Conservation (phyloP, 139 green algal genomes). For the Ostreobium quekettii region DNA sequence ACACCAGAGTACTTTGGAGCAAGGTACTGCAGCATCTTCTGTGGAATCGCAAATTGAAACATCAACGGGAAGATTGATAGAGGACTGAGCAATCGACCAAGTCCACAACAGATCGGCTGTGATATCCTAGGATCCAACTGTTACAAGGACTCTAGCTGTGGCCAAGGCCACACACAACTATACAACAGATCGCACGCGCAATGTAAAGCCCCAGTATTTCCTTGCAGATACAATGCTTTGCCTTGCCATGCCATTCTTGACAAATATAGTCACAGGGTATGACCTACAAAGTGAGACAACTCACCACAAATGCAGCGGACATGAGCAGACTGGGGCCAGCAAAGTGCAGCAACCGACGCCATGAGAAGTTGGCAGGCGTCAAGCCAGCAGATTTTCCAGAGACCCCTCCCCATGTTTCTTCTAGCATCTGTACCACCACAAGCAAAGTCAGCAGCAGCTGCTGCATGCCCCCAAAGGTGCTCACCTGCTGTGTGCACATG, state of each 20-base stretch:
- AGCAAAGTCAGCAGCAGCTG: no score
- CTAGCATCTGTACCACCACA: no score
- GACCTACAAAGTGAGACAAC: neutral
- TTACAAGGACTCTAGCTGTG: neutral
- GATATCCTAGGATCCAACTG: neutral
- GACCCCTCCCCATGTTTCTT: no score
- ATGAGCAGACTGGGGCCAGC: constrained; percentile 71
- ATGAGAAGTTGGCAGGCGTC: constrained; percentile 29
- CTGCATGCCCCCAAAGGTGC: no score
- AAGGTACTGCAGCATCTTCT: neutral
- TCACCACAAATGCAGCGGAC: constrained; percentile 74
- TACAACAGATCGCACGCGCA: neutral
- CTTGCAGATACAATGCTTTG: neutral
- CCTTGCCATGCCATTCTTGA: neutral
- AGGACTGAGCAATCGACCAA: neutral
- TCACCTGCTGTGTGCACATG: no score
- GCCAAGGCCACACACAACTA: neutral
- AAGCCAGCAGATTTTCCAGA: no score
- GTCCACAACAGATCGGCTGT: neutral
- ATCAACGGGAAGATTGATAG: constrained; percentile 3
- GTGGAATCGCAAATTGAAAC: neutral
- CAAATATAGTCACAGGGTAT: neutral
- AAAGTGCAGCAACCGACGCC: constrained; percentile 40
- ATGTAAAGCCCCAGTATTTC: neutral
- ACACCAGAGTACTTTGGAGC: neutral